A percentile compares a stretch with the other conserved stretches of the same genome.
Evolutionary conservation across 2,329 filamentous ascomycete species (phyloP).

Genomic region (Aspergillus sp.): DNA sequence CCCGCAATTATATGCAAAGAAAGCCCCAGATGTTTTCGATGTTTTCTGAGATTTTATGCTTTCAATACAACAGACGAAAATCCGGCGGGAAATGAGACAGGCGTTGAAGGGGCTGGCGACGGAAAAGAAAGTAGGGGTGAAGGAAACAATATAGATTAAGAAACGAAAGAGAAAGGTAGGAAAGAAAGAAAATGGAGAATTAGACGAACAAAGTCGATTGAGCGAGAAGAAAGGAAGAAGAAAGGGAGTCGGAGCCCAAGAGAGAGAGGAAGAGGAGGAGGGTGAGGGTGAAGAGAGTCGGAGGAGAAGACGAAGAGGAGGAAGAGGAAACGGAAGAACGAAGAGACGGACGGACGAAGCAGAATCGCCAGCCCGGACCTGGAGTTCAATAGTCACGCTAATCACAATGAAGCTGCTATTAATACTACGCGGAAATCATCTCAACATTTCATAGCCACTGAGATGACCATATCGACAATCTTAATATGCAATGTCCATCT

Average conservation of each 20-base stretch:
- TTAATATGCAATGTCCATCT: background rate
- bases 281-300: conserved; percentile 4
- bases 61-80: conserved; percentile 3
- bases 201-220: conserved; percentile 13
- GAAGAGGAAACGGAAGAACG: background rate
- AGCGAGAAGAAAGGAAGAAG: conserved; percentile 15
- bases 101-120: conserved; percentile 4
- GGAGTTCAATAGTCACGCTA: conserved; percentile 11
- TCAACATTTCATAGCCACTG: background rate
- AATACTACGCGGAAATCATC: background rate
- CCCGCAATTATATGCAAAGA: conserved; percentile 9
- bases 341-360: background rate
- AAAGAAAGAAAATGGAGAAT: conserved; percentile 15
- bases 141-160: conserved; percentile 11
- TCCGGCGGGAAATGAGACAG: background rate
- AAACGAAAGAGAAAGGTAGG: conserved; percentile 11
- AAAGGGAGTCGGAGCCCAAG: conserved; percentile 9
- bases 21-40: conserved; percentile 6
- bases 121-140: conserved; percentile 14
- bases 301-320: background rate
- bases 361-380: conserved; percentile 2
- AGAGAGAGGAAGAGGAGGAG: background rate
- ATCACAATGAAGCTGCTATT: conserved; percentile 9
- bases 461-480: background rate
- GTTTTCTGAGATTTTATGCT: conserved; percentile 1